These are phyloP conservation scores for Dacryopinax spathularia DNA, from an alignment of 768 basidiomycete genomes.

Conservation along the genomic window DNA sequence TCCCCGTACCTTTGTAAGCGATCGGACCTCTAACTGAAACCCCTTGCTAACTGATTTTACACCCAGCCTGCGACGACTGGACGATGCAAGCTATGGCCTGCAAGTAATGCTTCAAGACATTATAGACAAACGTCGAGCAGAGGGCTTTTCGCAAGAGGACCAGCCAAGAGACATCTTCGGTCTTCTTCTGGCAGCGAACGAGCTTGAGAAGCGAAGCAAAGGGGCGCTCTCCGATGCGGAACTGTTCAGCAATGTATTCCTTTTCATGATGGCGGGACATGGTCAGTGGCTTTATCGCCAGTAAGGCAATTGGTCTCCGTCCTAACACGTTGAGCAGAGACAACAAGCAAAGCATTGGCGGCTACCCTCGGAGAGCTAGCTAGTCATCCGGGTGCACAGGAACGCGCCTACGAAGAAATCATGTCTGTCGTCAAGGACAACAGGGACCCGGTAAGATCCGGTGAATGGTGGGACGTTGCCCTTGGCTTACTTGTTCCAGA, in stretches of 20 bases:
- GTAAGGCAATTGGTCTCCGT: background rate
- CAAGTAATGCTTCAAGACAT: background rate
- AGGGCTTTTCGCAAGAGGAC: background rate
- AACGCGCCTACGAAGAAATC: conserved; percentile 24
- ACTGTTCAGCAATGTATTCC: conserved; percentile 13
- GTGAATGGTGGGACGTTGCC: background rate
- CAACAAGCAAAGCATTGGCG: conserved; percentile 23
- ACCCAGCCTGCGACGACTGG: background rate
- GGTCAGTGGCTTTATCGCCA: conserved; percentile 7
- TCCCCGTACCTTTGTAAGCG: background rate
- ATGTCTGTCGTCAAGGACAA: conserved; percentile 15
- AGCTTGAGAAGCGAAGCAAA: background rate
- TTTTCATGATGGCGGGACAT: conserved; percentile 14
- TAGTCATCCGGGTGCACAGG: conserved; percentile 21
- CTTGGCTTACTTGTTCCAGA: background rate
- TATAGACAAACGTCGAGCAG: background rate
- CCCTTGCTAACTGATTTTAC: background rate
- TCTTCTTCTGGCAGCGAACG: background rate
- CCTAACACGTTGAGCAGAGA: conserved; percentile 18
- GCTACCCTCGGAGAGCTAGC: conserved; percentile 24
- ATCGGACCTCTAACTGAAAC: background rate
- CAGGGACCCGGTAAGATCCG: conserved; percentile 15
- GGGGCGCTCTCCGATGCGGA: background rate
- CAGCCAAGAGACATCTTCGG: background rate
- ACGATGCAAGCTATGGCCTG: background rate